Evolutionary conservation across 257 asterid genomes (phyloP).

Genomic region (Solanum pennellii): DNA sequence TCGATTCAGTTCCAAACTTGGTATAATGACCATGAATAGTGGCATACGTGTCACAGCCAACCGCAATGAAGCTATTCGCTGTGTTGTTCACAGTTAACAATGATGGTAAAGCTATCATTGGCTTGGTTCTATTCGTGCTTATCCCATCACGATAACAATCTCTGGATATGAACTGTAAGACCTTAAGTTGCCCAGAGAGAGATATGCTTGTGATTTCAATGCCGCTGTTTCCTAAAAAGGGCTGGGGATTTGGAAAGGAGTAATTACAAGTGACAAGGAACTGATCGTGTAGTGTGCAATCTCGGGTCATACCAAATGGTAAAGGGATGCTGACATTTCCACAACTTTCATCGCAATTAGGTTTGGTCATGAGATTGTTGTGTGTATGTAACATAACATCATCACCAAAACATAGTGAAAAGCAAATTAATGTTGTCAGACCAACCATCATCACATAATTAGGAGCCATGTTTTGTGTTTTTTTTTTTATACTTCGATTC

Average conservation of each 20-base stretch:
- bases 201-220: constrained; percentile 4
- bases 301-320: constrained; percentile 19
- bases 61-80: constrained; percentile 13
- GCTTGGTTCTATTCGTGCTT: rapidly evolving
- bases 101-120: rapidly evolving
- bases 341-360: constrained; percentile 11
- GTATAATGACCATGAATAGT: neutral
- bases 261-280: constrained; percentile 5
- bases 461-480: neutral
- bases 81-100: neutral
- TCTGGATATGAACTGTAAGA: neutral
- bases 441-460: neutral
- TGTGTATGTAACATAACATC: neutral
- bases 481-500: no score
- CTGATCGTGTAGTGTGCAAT: neutral
- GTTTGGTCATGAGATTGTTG: constrained; percentile 1
- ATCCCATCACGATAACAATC: constrained; percentile 4
- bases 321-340: constrained; percentile 24
- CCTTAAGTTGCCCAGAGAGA: constrained; percentile 2
- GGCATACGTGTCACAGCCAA: constrained; percentile 25
- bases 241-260: neutral
- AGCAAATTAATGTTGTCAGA: neutral
- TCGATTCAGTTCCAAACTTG: no score
- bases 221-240: neutral
- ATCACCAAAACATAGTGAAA: neutral